Base-by-base conservation (phyloP, 176 grass and related monocot genomes). In the Oryza coarctata region DNA sequence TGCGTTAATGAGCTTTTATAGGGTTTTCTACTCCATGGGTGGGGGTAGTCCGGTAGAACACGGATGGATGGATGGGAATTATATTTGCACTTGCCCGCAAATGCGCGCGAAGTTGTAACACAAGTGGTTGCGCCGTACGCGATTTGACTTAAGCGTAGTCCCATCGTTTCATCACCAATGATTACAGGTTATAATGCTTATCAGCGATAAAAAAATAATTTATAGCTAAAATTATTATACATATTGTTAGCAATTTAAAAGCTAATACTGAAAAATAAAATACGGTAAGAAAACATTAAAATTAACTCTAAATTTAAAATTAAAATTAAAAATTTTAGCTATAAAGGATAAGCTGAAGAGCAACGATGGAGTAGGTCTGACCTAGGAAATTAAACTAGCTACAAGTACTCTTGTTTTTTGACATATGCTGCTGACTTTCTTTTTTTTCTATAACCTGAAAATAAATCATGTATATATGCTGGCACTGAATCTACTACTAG, bases 1-100 rank as follows among this genome's bases (percentile, higher is more conserved):
- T 61, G 73, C 58, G 49, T 85, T 89, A 68, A 80, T 74, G 71
- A 80, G 88, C 17, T 67, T 82, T 86, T 86, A 86, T 86, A 82
- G 41, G 71, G 55, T 60, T 60, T 60, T 25, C 75, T 78, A 20
- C 9, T 61, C 25, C 32, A 26, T 12, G 63, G 52, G 26, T 52
- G 10, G 39, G 78, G 34, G 15, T 7, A 39, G 38, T 25, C n/a
- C n/a, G n/a, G n/a, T n/a, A n/a, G n/a, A n/a, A n/a, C n/a, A n/a
- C n/a, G 62, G 47, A 7, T 30, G 13, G 12, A 39, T 40, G 35
- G 50, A 23, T 38, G n/a, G 55, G 22, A 25, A 25, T 25, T 39
- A 39, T 39, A 2, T 39, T 60, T 60, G 39, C 17, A 23, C 61
- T 9, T 15, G 6, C 31, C 1, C 6, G 27, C 32, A 52, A 61